Conservation (phyloP, 805 yeast genomes). For the Vanderwaltozyma verrucispora region DNA sequence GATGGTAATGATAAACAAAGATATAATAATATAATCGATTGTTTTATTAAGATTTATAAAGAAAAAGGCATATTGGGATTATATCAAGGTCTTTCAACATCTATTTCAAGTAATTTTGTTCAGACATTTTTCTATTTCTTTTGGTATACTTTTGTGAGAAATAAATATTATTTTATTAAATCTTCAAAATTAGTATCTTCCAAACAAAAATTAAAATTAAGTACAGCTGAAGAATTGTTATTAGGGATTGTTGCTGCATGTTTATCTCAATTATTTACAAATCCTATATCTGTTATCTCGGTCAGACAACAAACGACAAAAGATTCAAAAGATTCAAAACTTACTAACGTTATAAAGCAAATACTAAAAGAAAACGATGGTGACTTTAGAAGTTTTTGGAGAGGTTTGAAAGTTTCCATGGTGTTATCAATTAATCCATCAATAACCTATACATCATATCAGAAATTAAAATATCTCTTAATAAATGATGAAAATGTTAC, state of each 20-base stretch:
- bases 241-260: conserved; percentile 80
- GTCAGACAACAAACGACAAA: conserved; percentile 52
- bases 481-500: conserved; percentile 21
- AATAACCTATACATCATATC: conserved; percentile 75
- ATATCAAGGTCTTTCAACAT: conserved; percentile 62
- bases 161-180: conserved; percentile 37
- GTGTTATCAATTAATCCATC: conserved; percentile 76
- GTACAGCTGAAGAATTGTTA: conserved; percentile 55
- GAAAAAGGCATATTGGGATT: conserved; percentile 57
- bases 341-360: conserved; percentile 28
- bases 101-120: conserved; percentile 60
- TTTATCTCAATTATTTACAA: conserved; percentile 66
- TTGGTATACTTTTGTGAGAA: conserved; percentile 71
- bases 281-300: conserved; percentile 71
- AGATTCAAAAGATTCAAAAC: conserved; percentile 21
- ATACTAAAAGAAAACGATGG: conserved; percentile 45
- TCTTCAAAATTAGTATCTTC: conserved; percentile 3
- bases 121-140: conserved; percentile 78
- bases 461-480: conserved; percentile 47
- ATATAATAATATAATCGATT: conserved; percentile 54
- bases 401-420: conserved; percentile 70
- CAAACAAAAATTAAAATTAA: conserved; percentile 14
- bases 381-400: conserved; percentile 68
- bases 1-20: conserved; percentile 7
- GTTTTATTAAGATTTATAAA: conserved; percentile 43